Evolutionary conservation across 1,284 basidiomycete species (phyloP), one percentile per base, ranked within the genome.

Genomic region (Boletellus deceptivus): DNA sequence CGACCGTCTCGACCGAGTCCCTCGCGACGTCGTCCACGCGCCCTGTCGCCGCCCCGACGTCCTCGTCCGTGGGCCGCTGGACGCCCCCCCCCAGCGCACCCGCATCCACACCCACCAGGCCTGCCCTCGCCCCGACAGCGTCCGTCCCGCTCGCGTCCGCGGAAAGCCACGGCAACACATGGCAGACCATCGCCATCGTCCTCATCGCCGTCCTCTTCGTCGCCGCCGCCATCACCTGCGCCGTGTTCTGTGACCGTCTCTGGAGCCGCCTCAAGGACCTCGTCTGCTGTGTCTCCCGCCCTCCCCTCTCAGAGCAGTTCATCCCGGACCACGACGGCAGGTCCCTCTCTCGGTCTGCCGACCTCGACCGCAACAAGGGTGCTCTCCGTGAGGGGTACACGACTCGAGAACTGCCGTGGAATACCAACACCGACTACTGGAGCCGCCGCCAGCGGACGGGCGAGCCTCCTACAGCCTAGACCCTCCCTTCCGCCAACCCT

Each of bases 201-300:
- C 75, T 86, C 51, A 77, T 85, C 55, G 73, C 75, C 18, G 74
- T 88, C 57, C 79, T 74, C 44, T 72, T 78, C 27, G 70, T 86
- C 48, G 80, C 74, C 24, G 72, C 70, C 4, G 67, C 77, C 46
- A 74, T 84, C 56, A 70, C 86, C 47, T 68, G 75, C 10, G 69
- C 79, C 47, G 74, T 83, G 38, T 86, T 83, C 67, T 86, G 84
- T 67, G 84, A 88, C 64, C 75, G 78, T 24, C 82, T 83, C 75
- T 81, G 75, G 74, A 71, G 75, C 20, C 80, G 85, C 64, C 46
- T 84, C 48, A 69, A 73, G 37, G 81, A 80, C 46, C 57, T 78
- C 43, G 45, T 77, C 38, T 72, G 74, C 44, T 73, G 78, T 41
- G 70, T 68, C 49, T 65, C 65, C 54, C 63, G 56, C 11, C 49